Percentiles rank a stretch among this genome's conserved stretches.
phyloP scores from a whole-genome alignment of 164 flowering plant species.

The Pachysandra terminalis region DNA sequence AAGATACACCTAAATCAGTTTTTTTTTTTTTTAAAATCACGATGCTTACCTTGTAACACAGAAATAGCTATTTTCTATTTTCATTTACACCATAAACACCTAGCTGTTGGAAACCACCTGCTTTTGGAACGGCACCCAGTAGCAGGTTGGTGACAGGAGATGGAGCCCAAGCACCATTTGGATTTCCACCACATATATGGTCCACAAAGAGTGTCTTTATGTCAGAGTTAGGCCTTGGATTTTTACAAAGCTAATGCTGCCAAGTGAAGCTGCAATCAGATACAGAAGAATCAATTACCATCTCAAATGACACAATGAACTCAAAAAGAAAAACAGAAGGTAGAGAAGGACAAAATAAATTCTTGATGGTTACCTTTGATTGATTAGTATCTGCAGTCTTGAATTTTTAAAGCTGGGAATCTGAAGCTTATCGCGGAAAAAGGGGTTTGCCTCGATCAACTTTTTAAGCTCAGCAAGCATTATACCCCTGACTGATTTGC shows the following conservation, averaged over 20 bases:
- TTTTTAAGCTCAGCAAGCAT: too few relatives aligned
- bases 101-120: constrained; percentile 57
- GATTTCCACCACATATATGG: constrained; percentile 65
- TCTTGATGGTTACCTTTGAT: constrained; percentile 48
- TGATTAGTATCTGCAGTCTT: too few relatives aligned
- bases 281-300: background rate
- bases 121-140: constrained; percentile 61
- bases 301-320: background rate
- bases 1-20: constrained; percentile 2
- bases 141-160: constrained; percentile 64
- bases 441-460: constrained; percentile 86
- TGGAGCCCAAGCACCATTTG: constrained; percentile 86
- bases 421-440: constrained; percentile 81
- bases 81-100: constrained; percentile 69
- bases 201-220: constrained; percentile 68
- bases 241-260: constrained; percentile 83
- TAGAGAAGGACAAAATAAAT: background rate
- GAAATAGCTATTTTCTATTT: too few relatives aligned
- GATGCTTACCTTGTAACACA: too few relatives aligned
- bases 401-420: constrained; percentile 68
- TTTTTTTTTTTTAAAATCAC: constrained; percentile 36
- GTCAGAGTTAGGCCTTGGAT: too few relatives aligned
- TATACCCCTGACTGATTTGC: too few relatives aligned
- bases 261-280: constrained; percentile 54
- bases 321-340: background rate